Evolutionary conservation across 2,329 filamentous ascomycete species (phyloP).

Genomic region (Colletotrichum sp.): DNA sequence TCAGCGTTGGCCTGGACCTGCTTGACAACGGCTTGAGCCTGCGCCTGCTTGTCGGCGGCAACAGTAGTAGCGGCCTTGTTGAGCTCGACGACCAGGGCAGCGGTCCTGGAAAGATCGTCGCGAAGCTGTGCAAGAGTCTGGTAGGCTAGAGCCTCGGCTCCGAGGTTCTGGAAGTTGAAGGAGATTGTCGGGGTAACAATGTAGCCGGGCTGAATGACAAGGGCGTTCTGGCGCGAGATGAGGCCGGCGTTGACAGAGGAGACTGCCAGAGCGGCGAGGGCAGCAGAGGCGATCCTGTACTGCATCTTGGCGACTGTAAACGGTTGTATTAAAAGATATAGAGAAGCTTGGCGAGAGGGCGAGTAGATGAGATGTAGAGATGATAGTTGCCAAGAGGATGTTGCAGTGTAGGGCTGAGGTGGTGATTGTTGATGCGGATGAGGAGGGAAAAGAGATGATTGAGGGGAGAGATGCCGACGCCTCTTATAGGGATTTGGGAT

Average conservation of each 20-base stretch:
- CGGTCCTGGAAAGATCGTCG: background rate
- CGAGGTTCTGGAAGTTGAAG: background rate
- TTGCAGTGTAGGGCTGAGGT: background rate
- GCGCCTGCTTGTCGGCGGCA: background rate
- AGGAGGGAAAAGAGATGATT: background rate
- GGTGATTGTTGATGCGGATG: background rate
- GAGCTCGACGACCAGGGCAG: background rate
- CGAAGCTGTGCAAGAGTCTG: background rate
- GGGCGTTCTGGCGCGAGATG: background rate
- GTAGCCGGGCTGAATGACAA: background rate
- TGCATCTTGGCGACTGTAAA: conserved; percentile 11
- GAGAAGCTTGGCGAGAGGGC: background rate
- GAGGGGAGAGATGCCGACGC: background rate
- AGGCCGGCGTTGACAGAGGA: background rate
- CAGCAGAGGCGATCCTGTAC: conserved; percentile 13
- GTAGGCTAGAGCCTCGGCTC: background rate
- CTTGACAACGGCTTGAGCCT: background rate
- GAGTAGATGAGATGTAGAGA: background rate
- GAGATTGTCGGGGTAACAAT: background rate
- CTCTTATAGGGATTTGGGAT: conserved; percentile 9
- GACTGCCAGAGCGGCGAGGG: conserved; percentile 17
- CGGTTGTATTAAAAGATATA: background rate
- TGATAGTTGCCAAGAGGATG: background rate
- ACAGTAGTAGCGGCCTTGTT: background rate
- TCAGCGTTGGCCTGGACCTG: background rate